Percentiles rank a stretch among this genome's conserved stretches.
These are phyloP conservation scores for Alternaria solani DNA, from an alignment of 2,329 filamentous ascomycete species.

Conservation along the genomic window DNA sequence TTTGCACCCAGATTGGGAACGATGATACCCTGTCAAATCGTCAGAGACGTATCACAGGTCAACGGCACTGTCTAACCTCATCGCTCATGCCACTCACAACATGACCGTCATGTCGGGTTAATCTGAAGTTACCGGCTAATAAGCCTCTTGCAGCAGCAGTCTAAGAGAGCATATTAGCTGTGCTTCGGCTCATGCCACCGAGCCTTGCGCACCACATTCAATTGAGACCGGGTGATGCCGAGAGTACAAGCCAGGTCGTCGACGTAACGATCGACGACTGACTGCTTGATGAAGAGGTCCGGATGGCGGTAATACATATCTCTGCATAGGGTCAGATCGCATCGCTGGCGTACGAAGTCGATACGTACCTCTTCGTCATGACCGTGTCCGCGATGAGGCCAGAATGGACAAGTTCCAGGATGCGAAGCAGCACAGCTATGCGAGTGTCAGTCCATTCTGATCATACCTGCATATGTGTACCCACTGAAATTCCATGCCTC, in stretches of 20 bases:
- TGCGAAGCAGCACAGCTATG: conserved; percentile 62
- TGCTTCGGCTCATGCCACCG: conserved; percentile 34
- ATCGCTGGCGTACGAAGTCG: background rate
- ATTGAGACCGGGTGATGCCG: conserved; percentile 66
- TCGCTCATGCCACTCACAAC: conserved; percentile 52
- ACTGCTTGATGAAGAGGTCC: conserved; percentile 73
- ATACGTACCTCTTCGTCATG: conserved; percentile 64
- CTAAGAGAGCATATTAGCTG: conserved; percentile 52
- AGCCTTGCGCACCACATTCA: conserved; percentile 70
- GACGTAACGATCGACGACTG: conserved; percentile 73
- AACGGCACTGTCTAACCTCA: conserved; percentile 42
- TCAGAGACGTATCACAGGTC: background rate
- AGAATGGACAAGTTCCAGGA: conserved; percentile 64
- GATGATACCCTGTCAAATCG: conserved; percentile 64
- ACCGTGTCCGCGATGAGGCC: conserved; percentile 58
- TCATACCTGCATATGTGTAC: background rate
- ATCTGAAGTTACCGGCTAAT: conserved; percentile 65
- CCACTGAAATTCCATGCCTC: conserved; percentile 68
- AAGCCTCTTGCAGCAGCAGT: conserved; percentile 78
- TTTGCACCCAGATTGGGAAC: conserved; percentile 65
- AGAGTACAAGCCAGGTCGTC: conserved; percentile 79
- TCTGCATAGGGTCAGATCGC: conserved; percentile 55
- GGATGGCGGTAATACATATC: conserved; percentile 83
- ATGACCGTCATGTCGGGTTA: conserved; percentile 59
- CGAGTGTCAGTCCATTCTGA: conserved; percentile 14